Conservation (phyloP, 352 stramenopile genomes). For the Elongisporangium senticosum region DNA sequence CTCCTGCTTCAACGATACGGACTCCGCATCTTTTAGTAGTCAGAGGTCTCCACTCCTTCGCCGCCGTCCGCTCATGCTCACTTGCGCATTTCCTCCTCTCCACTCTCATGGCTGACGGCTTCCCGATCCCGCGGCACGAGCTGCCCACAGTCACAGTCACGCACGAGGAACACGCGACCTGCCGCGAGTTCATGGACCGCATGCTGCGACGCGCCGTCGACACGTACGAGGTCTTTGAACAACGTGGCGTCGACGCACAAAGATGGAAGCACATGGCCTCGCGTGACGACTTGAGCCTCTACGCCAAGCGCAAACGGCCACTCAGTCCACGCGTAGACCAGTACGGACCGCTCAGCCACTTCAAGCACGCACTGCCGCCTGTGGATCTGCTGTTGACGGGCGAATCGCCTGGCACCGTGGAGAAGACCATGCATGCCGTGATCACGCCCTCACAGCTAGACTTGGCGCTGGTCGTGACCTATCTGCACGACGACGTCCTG, state of each 20-base stretch:
- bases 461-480: conserved; percentile 40
- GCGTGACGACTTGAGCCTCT: conserved; percentile 37
- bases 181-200: conserved; percentile 24
- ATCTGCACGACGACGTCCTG: conserved; percentile 46
- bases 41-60: too few relatives aligned
- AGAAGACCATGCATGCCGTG: conserved; percentile 45
- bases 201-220: conserved; percentile 30
- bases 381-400: conserved; percentile 40
- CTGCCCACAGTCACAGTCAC: conserved; percentile 26
- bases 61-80: too few relatives aligned
- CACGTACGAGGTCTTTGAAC: conserved; percentile 34
- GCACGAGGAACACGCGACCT: conserved; percentile 18
- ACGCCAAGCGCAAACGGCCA: conserved; percentile 31
- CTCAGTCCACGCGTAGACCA: conserved; percentile 16
- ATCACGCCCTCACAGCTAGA: conserved; percentile 41
- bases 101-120: conserved; percentile 28
- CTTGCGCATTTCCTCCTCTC: too few relatives aligned
- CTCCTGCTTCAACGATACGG: too few relatives aligned
- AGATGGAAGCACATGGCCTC: conserved; percentile 32
- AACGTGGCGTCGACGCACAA: conserved; percentile 21
- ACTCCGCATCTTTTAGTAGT: too few relatives aligned
- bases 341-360: conserved; percentile 7
- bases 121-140: conserved; percentile 34
- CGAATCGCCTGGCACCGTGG: conserved; percentile 29
- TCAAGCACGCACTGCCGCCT: conserved; percentile 15